These are phyloP conservation scores for Starmerella ratchasimensis DNA, from an alignment of 805 yeast genomes.

Conservation along the genomic window DNA sequence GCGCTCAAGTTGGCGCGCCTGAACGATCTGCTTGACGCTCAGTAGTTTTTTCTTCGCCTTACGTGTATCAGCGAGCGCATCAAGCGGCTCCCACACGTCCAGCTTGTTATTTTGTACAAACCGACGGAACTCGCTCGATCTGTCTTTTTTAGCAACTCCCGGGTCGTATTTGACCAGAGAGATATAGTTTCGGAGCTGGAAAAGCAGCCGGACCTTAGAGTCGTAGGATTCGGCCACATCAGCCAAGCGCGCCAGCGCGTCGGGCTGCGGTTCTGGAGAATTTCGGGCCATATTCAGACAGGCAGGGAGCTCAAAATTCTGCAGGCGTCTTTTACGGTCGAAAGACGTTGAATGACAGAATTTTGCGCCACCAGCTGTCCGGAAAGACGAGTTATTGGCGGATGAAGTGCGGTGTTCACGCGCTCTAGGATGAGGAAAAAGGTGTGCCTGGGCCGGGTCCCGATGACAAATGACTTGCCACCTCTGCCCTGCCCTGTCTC, in stretches of 20 bases:
- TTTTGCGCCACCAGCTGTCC: neutral
- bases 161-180: constrained; percentile 30
- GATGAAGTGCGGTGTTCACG: too few species aligned
- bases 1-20: constrained; percentile 2
- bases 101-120: constrained; percentile 19
- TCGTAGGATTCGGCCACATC: constrained; percentile 25
- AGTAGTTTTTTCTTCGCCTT: constrained; percentile 14
- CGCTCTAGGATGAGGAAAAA: too few species aligned
- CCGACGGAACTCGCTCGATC: constrained; percentile 24
- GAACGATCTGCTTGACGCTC: constrained; percentile 3
- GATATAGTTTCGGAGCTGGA: constrained; percentile 30
- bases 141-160: constrained; percentile 25
- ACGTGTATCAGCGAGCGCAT: constrained; percentile 14
- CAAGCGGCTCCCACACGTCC: constrained; percentile 29
- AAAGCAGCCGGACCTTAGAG: constrained; percentile 27
- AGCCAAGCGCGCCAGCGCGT: constrained; percentile 10
- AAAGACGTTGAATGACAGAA: neutral
- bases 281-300: constrained; percentile 1
- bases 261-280: neutral
- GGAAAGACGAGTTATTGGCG: constrained; percentile 7
- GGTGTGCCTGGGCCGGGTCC: too few species aligned
- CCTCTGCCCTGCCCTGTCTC: too few species aligned
- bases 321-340: neutral
- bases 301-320: neutral
- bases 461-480: too few species aligned